Evolutionary conservation across 345 rosid species (phyloP), one percentile per base, ranked within the genome.

Genomic region (Acer saccharum): DNA sequence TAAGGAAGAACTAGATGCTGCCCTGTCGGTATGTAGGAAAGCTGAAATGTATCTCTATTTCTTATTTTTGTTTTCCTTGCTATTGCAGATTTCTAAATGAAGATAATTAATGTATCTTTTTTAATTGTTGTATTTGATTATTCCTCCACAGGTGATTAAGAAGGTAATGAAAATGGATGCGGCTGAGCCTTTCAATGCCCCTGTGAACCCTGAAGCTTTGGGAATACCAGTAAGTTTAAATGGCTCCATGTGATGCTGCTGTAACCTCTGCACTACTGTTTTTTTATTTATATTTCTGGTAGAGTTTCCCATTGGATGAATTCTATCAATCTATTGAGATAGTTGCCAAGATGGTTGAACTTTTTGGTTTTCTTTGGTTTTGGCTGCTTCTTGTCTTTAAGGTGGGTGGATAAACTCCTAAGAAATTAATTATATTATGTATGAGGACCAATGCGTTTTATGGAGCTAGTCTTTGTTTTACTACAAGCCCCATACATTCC

Each of bases 81-180:
- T n/a, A 10, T 48, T 64, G 67, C 73, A 23, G 46, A 79, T 63
- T 72, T 71, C 43, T 41, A n/a, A 50, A 50, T 27, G 48, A 76
- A 52, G 18, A 25, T 60, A 16, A 29, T 50, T 27, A 4, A 12
- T 57, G 43, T 21, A 62, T 29, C 58, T 79, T 66, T 13, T 9
- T 52, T 27, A 10, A 48, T 29, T 74, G 32, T 14, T 17, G 5
- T 65, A 29, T 48, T 66, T 69, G 3, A 72, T 35, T 76, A 6
- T 68, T 77, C 12, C 7, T 18, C 68, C 44, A 10, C 72, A 89
- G 99, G 92, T 96, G 78, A 89, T 96, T 75, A 94, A 82, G 89
- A 96, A 96, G 87, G 89, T 94, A 64, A 94, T 94, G 99, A 96
- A 94, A 89, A 96, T 96, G 99, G 99, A 96, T 63, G 97, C 98